Evolutionary conservation across 1,284 basidiomycete species (phyloP), one percentile per base, ranked within the genome.

Genomic region (Ganoderma sp.): DNA sequence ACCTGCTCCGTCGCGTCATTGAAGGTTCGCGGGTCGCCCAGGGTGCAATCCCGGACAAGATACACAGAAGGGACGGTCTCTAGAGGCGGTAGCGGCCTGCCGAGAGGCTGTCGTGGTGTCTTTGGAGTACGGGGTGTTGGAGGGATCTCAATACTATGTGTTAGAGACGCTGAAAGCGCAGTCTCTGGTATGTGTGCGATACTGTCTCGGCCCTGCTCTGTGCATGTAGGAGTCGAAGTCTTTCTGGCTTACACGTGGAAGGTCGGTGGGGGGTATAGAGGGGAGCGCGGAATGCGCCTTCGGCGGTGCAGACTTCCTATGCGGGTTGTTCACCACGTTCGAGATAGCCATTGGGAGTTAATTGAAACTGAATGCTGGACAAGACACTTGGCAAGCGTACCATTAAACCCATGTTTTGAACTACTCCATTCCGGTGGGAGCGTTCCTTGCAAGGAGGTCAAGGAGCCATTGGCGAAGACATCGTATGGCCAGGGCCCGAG

Each of bases 11-110:
- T 94, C 61, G 99, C 92, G 6, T 87, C 82, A 66, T 90, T 86
- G 80, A 98, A 99, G 0, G 90, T 97, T 48, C 82, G 84, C 0
- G 95, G 91, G 76, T 97, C 90, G 10, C 92, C 88, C n/a, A 99
- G 86, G 78, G 96, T 89, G 81, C 99, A 99, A 32, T 86, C 77
- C 4, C 85, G 78, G 62, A 88, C 82, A 76, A 98, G 97, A 82
- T 94, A 98, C 32, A 95, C 84, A 1, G 87, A 75, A 1, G 97
- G 96, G 0, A 99, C 92, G 1, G 86, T 82, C 68, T 92, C 87
- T 12, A 99, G 86, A 1, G 91, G 83, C 2, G 93, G 91, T 15
- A 93, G 82, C 56, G 82, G 78, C 66, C 81, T 84, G 9, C 79
- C 75, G 3, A 69, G 71, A 12, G 75, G 70, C 28, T 74, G 77